Base-by-base conservation (phyloP, 2,329 filamentous ascomycete genomes). In the Fusarium subtropicale region DNA sequence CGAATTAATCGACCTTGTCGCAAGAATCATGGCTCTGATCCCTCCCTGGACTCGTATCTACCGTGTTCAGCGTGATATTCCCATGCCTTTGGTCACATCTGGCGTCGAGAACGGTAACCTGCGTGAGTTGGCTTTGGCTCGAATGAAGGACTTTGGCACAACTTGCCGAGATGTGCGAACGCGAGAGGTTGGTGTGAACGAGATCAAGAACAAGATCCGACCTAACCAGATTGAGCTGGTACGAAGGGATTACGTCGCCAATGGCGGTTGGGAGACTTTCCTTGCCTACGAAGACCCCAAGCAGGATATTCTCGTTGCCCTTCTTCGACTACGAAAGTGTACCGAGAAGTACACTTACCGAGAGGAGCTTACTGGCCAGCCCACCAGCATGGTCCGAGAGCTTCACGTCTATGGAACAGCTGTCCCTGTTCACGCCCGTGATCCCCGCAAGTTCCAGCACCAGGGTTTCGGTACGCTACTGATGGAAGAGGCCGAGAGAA, bases 101-200 rank as follows among this genome's bases (percentile, higher is more conserved):
- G 96, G 96, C 41, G 96, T 99, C 1, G 96, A 99, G 81, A 99
- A 99, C 74, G 96, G 96, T 65, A 99, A 99, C 77, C 83, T 99
- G 39, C 90, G 96, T 66, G 96, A 99, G 79, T 84, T 99, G 50
- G 95, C 96, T 1, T 84, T 99, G 57, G 94, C 94, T n/a, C 87
- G 96, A 24, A 99, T 99, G 97, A 97, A 97, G 80, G 96, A 99
- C 78, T 98, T 99, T 73, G 97, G 97, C 51, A 99, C 96, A 0
- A 93, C 93, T 1, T 99, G 97, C 78, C 93, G 97, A 69, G 96
- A 99, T 75, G 96, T 99, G 26, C 91, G 96, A 16, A 99, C 96
- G 3, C 90, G 96, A 64, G 96, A 99, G 81, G 96, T 99, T 26
- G 96, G 96, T 62, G 94, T 99, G 81, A 99, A 99, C 79, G 96